Evolutionary conservation across 805 yeast genomes (phyloP), one percentile per base, ranked within the genome.

Genomic region (Cyberlindnera mrakii): DNA sequence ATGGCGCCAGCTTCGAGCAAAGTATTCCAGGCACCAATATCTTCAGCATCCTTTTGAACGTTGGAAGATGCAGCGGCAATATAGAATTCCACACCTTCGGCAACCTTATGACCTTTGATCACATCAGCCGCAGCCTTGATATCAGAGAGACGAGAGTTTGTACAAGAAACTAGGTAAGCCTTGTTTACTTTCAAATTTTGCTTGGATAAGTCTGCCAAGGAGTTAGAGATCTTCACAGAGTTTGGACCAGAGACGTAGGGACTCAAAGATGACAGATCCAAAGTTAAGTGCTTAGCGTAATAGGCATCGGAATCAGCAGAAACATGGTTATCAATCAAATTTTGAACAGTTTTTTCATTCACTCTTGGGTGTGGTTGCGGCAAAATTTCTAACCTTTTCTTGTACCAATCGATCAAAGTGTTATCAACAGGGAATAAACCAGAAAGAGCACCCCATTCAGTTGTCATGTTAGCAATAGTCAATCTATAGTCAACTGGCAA

Each of bases 361-460:
- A 93, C 81, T 60, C 98, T 79, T 50, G 96, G 88, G 65, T 91
- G 98, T 31, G 79, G 77, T 56, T 78, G 81, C 10, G 82, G 79
- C 41, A 84, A 73, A 9, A 59, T 41, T 34, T 64, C 42, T 35
- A 82, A 57, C 51, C 96, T 72, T 50, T 79, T 58, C 47, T 80
- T 72, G 67, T 93, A 93, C 82, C 90, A 93, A 46, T 82, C 69
- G 31, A 88, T 65, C 52, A 90, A 71, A 13, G 80, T 79, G 18
- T 77, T 70, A 63, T 93, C 99, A 9, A 91, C 89, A n/a, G 99
- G 98, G 79, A 93, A 93, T 45, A 93, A 70, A 34, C 99, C 99
- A 6, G 96, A 85, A 8, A 93, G 71, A 1, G 98, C 98, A 58
- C 98, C 98, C 98, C 98, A 90, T 67, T 90, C 98, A 23, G 98